A percentile compares a stretch with the other conserved stretches of the same genome.
These are phyloP conservation scores for Saccharomyces paradoxus DNA, from an alignment of 805 yeast genomes.

Conservation along the genomic window DNA sequence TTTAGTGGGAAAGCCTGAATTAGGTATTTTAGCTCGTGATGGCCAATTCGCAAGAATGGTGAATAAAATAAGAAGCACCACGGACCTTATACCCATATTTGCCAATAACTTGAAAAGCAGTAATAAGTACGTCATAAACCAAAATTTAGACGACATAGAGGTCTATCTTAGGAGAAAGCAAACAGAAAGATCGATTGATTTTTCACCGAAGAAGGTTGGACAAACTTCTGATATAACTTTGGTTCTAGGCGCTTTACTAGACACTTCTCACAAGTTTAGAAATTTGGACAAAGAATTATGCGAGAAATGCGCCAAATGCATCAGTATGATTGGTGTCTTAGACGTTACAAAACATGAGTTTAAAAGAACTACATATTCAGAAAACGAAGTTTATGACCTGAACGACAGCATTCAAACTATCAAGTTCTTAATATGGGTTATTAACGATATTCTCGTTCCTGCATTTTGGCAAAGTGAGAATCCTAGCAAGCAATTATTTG, in stretches of 20 bases:
- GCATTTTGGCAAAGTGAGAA: conserved; percentile 86
- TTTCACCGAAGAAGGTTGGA: conserved; percentile 32
- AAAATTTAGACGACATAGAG: conserved; percentile 57
- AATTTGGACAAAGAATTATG: conserved; percentile 42
- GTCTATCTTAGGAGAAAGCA: conserved; percentile 47
- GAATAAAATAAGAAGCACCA: conserved; percentile 17
- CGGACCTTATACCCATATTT: conserved; percentile 22
- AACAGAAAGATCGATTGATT: conserved; percentile 35
- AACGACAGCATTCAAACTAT: conserved; percentile 53
- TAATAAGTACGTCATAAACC: conserved; percentile 54
- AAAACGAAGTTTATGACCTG: conserved; percentile 53
- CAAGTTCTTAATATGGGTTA: conserved; percentile 53
- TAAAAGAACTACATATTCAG: conserved; percentile 30
- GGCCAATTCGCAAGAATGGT: conserved; percentile 46
- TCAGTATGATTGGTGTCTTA: conserved; percentile 70
- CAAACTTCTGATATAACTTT: conserved; percentile 32
- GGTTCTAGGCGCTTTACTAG: conserved; percentile 45
- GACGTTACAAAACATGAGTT: conserved; percentile 51
- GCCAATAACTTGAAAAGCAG: conserved; percentile 23
- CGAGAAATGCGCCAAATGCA: conserved; percentile 53
- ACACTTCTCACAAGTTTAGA: conserved; percentile 50
- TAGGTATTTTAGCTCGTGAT: conserved; percentile 42
- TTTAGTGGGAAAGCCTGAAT: conserved; percentile 51
- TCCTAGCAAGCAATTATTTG: conserved; percentile 72
- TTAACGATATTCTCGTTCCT: conserved; percentile 66